Conservation (phyloP, 495 filamentous ascomycete genomes). For the Trypethelium eluteriae region DNA sequence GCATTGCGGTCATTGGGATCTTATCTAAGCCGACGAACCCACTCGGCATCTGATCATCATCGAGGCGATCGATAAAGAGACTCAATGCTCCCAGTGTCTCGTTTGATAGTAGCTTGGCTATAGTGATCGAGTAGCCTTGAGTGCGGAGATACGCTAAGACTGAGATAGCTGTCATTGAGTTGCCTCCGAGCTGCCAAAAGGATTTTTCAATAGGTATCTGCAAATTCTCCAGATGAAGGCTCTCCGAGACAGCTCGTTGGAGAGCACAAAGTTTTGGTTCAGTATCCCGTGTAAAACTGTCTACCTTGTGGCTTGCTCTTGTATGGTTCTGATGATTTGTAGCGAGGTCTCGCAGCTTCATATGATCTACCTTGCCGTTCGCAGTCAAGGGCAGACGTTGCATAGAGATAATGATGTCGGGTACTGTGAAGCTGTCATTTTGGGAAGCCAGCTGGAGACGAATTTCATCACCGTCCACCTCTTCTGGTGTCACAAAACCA, state of each 20-base stretch:
- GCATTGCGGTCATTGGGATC: neutral
- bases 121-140: neutral
- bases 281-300: neutral
- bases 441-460: neutral
- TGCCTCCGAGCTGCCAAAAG: neutral
- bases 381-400: neutral
- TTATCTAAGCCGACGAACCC: neutral
- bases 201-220: neutral
- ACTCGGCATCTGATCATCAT: neutral
- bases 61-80: neutral
- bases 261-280: too few species aligned
- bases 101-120: neutral
- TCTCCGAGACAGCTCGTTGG: too few species aligned
- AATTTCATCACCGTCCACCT: slow-evolving; percentile 7
- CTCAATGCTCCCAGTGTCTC: neutral
- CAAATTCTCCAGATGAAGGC: neutral
- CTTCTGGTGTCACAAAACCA: slow-evolving; percentile 20
- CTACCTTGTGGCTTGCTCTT: neutral
- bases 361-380: neutral
- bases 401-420: neutral
- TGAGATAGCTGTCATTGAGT: neutral
- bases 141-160: neutral
- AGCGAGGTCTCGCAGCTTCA: neutral
- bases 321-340: neutral
- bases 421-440: neutral